Evolutionary conservation across 768 basidiomycete genomes (phyloP).

Genomic region (Naematelia encephala): DNA sequence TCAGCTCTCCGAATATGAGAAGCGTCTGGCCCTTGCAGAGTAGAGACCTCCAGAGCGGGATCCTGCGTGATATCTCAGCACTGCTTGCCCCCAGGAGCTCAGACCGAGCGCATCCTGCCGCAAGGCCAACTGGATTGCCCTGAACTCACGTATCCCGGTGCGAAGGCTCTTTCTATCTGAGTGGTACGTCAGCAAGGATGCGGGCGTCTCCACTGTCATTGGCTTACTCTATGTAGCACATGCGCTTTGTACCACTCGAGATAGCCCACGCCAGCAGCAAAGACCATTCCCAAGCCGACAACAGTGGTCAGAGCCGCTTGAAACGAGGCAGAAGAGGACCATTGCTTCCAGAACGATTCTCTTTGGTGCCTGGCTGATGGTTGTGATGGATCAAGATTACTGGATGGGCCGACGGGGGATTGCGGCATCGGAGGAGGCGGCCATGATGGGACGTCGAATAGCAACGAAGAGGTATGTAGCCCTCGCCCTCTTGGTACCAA

Average conservation of each 20-base stretch:
- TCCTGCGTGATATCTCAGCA: constrained; percentile 31
- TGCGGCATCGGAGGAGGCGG: constrained; percentile 45
- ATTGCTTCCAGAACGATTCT: constrained; percentile 30
- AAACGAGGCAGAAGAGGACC: constrained; percentile 37
- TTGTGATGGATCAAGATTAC: constrained; percentile 7
- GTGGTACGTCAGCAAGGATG: neutral
- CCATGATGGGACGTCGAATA: constrained; percentile 39
- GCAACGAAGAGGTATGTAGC: neutral
- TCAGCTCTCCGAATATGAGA: constrained; percentile 66
- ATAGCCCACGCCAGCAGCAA: constrained; percentile 61
- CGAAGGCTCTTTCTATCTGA: constrained; percentile 75
- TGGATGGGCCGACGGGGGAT: constrained; percentile 35
- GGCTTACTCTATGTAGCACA: constrained; percentile 69
- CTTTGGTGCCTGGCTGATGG: neutral
- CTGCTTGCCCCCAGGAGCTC: constrained; percentile 50
- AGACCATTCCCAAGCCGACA: constrained; percentile 45
- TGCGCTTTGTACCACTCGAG: constrained; percentile 76
- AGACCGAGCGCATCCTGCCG: neutral
- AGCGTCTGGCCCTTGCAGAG: constrained; percentile 44
- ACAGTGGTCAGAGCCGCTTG: constrained; percentile 48
- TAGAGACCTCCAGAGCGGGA: constrained; percentile 37
- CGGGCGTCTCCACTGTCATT: constrained; percentile 11
- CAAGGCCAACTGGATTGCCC: no score
- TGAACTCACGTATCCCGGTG: constrained; percentile 72
- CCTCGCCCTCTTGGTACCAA: neutral